These are phyloP conservation scores for Kluyveromyces marxianus DNA, from an alignment of 1,139 yeast genomes.

Conservation along the genomic window DNA sequence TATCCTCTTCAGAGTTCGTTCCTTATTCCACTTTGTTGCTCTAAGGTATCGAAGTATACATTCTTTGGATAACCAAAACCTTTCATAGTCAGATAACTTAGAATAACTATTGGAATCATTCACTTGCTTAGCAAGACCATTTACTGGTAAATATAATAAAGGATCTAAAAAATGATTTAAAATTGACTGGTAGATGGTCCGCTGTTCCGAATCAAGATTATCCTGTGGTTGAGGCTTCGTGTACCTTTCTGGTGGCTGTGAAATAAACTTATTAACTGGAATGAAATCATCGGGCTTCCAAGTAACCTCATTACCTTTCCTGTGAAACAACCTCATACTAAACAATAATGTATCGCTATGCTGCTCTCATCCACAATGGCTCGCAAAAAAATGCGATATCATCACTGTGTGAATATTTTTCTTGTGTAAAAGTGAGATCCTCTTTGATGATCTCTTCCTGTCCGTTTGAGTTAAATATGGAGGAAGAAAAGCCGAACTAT, in stretches of 20 bases:
- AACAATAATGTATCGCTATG: no score
- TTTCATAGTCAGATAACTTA: slow-evolving; percentile 49
- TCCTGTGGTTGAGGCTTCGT: slow-evolving; percentile 14
- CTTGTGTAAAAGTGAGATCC: no score
- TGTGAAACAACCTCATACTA: slow-evolving; percentile 27
- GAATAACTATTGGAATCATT: slow-evolving; percentile 16
- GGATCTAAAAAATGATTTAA: slow-evolving; percentile 49
- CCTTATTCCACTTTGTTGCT: slow-evolving; percentile 80
- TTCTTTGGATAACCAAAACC: slow-evolving; percentile 84
- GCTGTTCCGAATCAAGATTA: slow-evolving; percentile 46
- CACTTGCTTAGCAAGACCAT: slow-evolving; percentile 25
- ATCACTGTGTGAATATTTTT: no score
- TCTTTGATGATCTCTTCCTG: background rate
- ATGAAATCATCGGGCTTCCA: slow-evolving; percentile 15
- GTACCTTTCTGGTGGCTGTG: slow-evolving; percentile 19
- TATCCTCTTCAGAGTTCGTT: slow-evolving; percentile 63
- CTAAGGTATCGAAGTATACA: slow-evolving; percentile 79
- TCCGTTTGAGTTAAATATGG: background rate
- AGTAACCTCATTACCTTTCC: slow-evolving; percentile 14
- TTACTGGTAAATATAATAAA: slow-evolving; percentile 25
- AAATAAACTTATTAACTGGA: slow-evolving; percentile 18
- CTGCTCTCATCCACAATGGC: no score
- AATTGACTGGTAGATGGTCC: slow-evolving; percentile 47
- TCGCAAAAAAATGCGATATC: no score
- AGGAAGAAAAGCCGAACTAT: background rate